Conservation (phyloP, 2,329 filamentous ascomycete genomes). For the Diaporthe batatas region DNA sequence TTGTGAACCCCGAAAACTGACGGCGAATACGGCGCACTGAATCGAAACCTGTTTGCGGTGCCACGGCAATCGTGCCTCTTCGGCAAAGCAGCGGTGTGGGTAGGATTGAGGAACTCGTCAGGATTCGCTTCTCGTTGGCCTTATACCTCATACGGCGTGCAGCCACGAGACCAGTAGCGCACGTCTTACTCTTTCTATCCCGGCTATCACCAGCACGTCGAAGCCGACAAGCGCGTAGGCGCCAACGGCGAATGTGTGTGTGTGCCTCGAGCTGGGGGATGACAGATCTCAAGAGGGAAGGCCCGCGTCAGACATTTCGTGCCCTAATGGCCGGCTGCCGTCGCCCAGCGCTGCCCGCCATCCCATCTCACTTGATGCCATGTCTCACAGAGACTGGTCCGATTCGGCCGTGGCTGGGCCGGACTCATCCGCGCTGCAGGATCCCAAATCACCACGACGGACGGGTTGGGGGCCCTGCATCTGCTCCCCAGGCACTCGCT, state of each 20-base stretch:
- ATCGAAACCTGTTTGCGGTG: conserved; percentile 41
- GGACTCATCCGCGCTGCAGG: conserved; percentile 15
- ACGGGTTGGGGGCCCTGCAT: conserved; percentile 11
- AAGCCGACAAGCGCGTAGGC: conserved; percentile 31
- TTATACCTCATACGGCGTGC: conserved; percentile 31
- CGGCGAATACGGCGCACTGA: conserved; percentile 23
- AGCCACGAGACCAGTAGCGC: conserved; percentile 10
- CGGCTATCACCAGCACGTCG: conserved; percentile 18
- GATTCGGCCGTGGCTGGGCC: conserved; percentile 35
- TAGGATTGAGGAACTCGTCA: conserved; percentile 20
- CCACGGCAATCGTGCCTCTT: conserved; percentile 38
- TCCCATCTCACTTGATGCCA: neutral
- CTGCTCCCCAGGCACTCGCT: conserved; percentile 4
- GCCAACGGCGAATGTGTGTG: conserved; percentile 3
- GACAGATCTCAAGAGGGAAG: conserved; percentile 18
- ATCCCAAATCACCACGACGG: neutral
- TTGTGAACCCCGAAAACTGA: conserved; percentile 33
- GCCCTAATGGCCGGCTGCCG: conserved; percentile 10
- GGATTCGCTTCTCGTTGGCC: conserved; percentile 34
- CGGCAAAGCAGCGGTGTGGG: conserved; percentile 42
- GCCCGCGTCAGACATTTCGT: neutral
- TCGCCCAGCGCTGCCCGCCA: conserved; percentile 14
- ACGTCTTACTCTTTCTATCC: conserved; percentile 19
- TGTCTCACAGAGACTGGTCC: conserved; percentile 38
- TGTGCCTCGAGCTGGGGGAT: conserved; percentile 16